Percentiles rank a stretch among this genome's conserved stretches.
Conservation (phyloP, 2,329 filamentous ascomycete species). For the Fusarium kyushuense region DNA sequence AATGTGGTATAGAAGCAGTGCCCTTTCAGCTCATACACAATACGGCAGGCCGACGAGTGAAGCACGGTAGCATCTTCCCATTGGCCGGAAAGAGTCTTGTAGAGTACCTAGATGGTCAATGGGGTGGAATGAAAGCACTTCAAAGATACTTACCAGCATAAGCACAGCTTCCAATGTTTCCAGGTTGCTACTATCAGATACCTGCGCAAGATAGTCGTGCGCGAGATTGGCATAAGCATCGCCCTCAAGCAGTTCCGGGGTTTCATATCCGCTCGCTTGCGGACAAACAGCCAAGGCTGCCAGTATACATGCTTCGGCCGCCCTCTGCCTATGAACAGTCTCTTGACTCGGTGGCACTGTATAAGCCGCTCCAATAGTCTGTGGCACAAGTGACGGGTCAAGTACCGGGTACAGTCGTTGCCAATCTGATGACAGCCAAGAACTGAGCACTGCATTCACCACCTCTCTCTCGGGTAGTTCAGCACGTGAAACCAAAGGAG, state of each 20-base stretch:
- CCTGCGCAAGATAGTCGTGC: fast-evolving
- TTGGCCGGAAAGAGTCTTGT: not conserved
- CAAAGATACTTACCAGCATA: not conserved
- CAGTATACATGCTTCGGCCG: not conserved
- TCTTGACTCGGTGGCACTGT: not conserved
- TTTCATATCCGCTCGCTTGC: not conserved
- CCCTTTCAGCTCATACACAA: not conserved
- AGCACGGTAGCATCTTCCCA: not conserved
- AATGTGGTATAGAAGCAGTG: fast-evolving
- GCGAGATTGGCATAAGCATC: not conserved
- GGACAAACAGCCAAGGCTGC: not conserved
- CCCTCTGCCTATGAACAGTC: not conserved
- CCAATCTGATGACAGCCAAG: not conserved
- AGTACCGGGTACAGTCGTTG: not conserved
- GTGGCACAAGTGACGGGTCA: not conserved
- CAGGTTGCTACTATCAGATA: fast-evolving
- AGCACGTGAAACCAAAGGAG: fast-evolving
- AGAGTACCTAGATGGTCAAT: not conserved
- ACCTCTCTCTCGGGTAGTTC: not conserved
- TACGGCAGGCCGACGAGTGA: not conserved
- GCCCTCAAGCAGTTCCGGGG: fast-evolving
- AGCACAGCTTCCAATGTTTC: not conserved
- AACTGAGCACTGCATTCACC: not conserved
- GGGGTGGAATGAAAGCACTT: fast-evolving
- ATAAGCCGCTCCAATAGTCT: not conserved